These are phyloP conservation scores for Dillenia suffruticosa DNA, from an alignment of 164 flowering plant genomes.

Conservation along the genomic window DNA sequence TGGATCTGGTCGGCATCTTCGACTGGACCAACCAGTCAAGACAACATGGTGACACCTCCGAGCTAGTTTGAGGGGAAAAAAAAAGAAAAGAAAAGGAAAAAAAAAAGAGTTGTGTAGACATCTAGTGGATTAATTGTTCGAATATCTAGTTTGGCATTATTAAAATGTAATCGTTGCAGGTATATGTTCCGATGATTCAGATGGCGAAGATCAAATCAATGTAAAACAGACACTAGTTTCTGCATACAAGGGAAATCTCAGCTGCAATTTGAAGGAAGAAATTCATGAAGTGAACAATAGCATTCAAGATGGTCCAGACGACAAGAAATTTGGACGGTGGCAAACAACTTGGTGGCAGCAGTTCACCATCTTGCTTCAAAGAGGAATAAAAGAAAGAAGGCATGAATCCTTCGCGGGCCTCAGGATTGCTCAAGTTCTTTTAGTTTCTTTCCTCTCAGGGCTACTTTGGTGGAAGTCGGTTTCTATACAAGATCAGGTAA, in stretches of 20 bases:
- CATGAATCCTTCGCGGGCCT: constrained; percentile 45
- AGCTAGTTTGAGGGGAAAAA: too few relatives aligned
- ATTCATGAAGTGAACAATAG: constrained; percentile 2
- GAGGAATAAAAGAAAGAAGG: constrained; percentile 55
- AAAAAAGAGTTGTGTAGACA: too few relatives aligned
- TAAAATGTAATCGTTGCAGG: constrained; percentile 18
- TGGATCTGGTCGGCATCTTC: too few relatives aligned
- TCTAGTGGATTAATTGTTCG: not conserved
- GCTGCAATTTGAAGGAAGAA: constrained; percentile 15
- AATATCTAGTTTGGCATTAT: not conserved
- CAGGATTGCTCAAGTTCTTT: constrained; percentile 36
- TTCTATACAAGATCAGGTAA: constrained; percentile 55
- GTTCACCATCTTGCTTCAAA: constrained; percentile 39
- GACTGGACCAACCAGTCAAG: too few relatives aligned
- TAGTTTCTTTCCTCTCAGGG: constrained; percentile 37
- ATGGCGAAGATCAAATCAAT: constrained; percentile 10
- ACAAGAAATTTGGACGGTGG: constrained; percentile 34
- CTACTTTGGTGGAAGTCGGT: constrained; percentile 60
- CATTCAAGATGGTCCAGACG: constrained; percentile 1
- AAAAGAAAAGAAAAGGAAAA: too few relatives aligned
- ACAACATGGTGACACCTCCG: too few relatives aligned
- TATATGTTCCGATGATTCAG: constrained; percentile 15
- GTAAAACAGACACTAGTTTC: constrained; percentile 20
- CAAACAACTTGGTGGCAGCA: constrained; percentile 64
- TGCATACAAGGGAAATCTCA: constrained; percentile 32